Base-by-base conservation (phyloP, 1,284 basidiomycete species). In the Melampsora larici-populina region DNA sequence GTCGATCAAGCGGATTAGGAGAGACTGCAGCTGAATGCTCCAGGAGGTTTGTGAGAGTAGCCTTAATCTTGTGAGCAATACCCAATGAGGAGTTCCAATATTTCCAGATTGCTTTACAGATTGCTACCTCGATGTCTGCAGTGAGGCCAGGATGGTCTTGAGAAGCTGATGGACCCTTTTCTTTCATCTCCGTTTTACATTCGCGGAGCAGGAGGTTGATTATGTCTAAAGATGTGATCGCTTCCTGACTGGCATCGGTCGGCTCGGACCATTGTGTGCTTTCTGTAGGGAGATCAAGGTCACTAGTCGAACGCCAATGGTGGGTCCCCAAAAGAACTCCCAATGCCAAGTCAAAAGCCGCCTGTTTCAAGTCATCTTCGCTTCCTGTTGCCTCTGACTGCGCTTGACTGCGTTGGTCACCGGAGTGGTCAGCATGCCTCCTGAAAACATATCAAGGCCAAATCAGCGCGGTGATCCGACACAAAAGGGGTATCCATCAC, bases 61-160 rank as follows among this genome's bases (percentile, higher is more conserved):
- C 66, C 55, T 76, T 76, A 24, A 68, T 60, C 51, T 76, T 76
- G 73, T 68, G 67, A 43, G 65, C 65, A 11, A 76, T 68, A 24
- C 49, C 66, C 26, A 65, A 65, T 51, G 65, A 55, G 11, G 66
- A 55, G 33, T 68, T 76, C 73, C 73, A 76, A 69, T 68, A 55
- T 33, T 40, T 43, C 73, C 73, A 76, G 26, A 76, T 68, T 26
- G 65, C 64, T 18, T 68, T 31, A 31, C 33, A 36, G 21, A 76
- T 68, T 58, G 51, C 33, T 15, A 36, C 26, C 43, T 65, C 26
- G 40, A 60, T 11, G 7, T 58, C 24, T 29, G 31, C 33, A 5
- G 64, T 33, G 17, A 68, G 65, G 18, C 51, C 51, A 55, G 17
- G 2, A 55, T 55, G 18, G 6, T 24, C 18, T 55, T 24, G 51